A percentile compares a stretch with the other conserved stretches of the same genome.
phyloP scores from a whole-genome alignment of 768 basidiomycete species.

The Goffeauzyma gilvescens region DNA sequence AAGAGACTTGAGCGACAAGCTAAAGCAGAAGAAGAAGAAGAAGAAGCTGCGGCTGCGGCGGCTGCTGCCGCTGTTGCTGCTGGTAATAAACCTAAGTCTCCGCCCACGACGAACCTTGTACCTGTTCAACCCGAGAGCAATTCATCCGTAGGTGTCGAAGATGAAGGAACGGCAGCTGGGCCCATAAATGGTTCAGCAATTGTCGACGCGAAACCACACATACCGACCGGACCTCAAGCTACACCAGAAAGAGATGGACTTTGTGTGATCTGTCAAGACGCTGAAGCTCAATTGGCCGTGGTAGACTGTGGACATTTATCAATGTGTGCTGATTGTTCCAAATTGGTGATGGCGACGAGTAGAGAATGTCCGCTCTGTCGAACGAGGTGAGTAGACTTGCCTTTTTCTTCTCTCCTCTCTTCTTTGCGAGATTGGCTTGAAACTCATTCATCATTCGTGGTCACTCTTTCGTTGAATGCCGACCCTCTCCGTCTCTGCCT shows the following conservation, averaged over 20 bases:
- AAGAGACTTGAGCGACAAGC: slow-evolving; percentile 26
- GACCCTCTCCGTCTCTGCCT: too few species aligned
- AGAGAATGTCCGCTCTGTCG: slow-evolving; percentile 80
- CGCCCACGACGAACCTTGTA: background rate
- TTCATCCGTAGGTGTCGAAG: background rate
- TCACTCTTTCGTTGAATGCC: too few species aligned
- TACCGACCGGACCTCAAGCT: slow-evolving; percentile 28
- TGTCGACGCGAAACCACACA: slow-evolving; percentile 1
- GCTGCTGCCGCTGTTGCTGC: background rate
- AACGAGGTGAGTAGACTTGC: slow-evolving; percentile 39
- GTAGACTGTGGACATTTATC: slow-evolving; percentile 64
- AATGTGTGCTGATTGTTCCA: slow-evolving; percentile 30
- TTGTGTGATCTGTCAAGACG: slow-evolving; percentile 84
- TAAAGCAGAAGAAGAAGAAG: slow-evolving; percentile 18
- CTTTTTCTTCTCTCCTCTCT: too few species aligned
- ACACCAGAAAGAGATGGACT: slow-evolving; percentile 40
- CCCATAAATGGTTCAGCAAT: too few species aligned
- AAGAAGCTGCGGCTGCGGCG: slow-evolving; percentile 1
- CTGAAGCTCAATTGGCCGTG: slow-evolving; percentile 80
- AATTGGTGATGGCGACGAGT: slow-evolving; percentile 39
- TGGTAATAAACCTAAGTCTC: background rate
- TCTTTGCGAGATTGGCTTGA: background rate
- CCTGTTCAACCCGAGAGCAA: background rate
- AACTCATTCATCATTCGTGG: background rate
- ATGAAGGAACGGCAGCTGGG: slow-evolving; percentile 1